Percentiles rank a stretch among this genome's conserved stretches.
phyloP scores from a whole-genome alignment of 1,139 yeast genomes.

The Lodderomyces parapsilosis region DNA sequence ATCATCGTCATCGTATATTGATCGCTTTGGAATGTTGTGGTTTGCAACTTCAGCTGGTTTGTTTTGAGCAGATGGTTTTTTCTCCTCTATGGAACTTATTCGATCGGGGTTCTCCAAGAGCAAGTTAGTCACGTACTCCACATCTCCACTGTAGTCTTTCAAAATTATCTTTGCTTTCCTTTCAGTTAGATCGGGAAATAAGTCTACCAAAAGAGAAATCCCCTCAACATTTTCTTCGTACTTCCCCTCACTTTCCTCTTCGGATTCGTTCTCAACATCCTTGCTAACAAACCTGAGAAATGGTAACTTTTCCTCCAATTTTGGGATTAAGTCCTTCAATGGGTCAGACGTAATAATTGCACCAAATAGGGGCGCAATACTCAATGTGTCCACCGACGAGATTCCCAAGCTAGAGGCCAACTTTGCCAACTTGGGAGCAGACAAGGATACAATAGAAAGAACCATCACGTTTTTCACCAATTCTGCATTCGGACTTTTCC shows the following conservation, averaged over 20 bases:
- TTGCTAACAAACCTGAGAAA: conserved; percentile 26
- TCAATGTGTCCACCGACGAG: conserved; percentile 37
- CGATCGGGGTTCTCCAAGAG: conserved; percentile 61
- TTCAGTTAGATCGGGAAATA: conserved; percentile 56
- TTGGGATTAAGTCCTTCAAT: conserved; percentile 47
- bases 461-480: conserved; percentile 49
- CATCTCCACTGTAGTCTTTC: conserved; percentile 45
- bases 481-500: conserved; percentile 51
- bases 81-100: conserved; percentile 22
- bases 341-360: conserved; percentile 48
- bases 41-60: not conserved
- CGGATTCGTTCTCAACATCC: conserved; percentile 17
- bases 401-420: conserved; percentile 43
- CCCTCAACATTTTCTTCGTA: conserved; percentile 32
- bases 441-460: conserved; percentile 50
- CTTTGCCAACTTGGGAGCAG: conserved; percentile 43
- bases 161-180: conserved; percentile 49
- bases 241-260: conserved; percentile 26
- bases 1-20: conserved; percentile 31
- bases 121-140: conserved; percentile 58
- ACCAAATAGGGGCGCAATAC: conserved; percentile 52
- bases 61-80: conserved; percentile 2
- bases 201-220: conserved; percentile 45
- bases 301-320: conserved; percentile 47
- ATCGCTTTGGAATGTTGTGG: conserved; percentile 12